These are phyloP conservation scores for Globisporangium camurandrum DNA, from an alignment of 352 stramenopile species.

Conservation along the genomic window DNA sequence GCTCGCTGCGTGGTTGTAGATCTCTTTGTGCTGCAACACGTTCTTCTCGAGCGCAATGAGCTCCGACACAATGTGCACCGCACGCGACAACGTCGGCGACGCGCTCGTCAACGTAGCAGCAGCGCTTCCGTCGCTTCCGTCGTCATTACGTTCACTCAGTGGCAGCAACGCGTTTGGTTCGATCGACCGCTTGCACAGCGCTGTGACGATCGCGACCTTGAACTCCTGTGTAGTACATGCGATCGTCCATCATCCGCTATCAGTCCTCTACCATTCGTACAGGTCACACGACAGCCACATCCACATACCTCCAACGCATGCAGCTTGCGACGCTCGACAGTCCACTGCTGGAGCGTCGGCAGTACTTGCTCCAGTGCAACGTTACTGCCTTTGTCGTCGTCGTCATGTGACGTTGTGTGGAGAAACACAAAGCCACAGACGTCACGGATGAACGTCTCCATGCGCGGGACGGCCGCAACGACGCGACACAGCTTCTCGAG, in stretches of 20 bases:
- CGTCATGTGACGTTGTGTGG: slow-evolving; percentile 18
- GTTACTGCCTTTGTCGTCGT: slow-evolving; percentile 14
- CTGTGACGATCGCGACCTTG: slow-evolving; percentile 41
- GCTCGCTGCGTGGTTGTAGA: slow-evolving; percentile 76
- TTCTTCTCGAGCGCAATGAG: slow-evolving; percentile 81
- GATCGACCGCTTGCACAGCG: slow-evolving; percentile 53
- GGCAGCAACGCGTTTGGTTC: slow-evolving; percentile 27
- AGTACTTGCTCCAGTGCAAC: slow-evolving; percentile 70
- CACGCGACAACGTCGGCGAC: slow-evolving; percentile 40
- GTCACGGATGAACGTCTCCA: slow-evolving; percentile 86
- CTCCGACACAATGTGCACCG: slow-evolving; percentile 64
- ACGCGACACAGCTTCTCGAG: slow-evolving; percentile 79
- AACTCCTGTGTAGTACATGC: slow-evolving; percentile 24
- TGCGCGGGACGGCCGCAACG: slow-evolving; percentile 65
- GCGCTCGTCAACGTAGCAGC: slow-evolving; percentile 9
- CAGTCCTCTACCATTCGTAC: not conserved
- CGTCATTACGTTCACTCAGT: too few relatives aligned
- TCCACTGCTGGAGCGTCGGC: slow-evolving; percentile 66
- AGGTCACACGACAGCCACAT: not conserved
- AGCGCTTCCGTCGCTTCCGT: slow-evolving; percentile 3
- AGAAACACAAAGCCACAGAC: slow-evolving; percentile 73
- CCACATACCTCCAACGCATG: slow-evolving; percentile 41
- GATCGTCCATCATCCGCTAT: not conserved
- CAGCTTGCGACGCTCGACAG: slow-evolving; percentile 41
- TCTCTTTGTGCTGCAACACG: slow-evolving; percentile 70